A percentile compares a stretch with the other conserved stretches of the same genome.
Evolutionary conservation across 2,329 filamentous ascomycete genomes (phyloP).

Genomic region (Fusarium sulawesiense): DNA sequence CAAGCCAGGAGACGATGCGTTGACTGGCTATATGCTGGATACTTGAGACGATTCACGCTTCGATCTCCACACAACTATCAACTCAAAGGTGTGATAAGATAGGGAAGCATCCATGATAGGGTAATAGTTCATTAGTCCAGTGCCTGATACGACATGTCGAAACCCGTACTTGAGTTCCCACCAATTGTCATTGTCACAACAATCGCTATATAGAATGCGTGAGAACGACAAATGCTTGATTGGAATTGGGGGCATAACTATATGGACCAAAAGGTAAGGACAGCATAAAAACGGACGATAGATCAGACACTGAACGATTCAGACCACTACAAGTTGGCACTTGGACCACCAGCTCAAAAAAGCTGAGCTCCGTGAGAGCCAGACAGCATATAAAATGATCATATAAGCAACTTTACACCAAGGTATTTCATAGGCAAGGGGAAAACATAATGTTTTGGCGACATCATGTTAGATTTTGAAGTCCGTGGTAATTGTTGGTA

Average conservation of each 20-base stretch:
- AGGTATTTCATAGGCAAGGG: neutral
- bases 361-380: neutral
- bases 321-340: slow-evolving; percentile 20
- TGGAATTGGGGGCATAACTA: neutral
- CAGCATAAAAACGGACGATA: slow-evolving; percentile 31
- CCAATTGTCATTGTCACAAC: neutral
- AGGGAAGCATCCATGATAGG: neutral
- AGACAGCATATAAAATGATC: neutral
- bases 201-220: neutral
- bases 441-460: neutral
- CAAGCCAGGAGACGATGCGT: slow-evolving; percentile 28
- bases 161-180: neutral
- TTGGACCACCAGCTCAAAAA: slow-evolving; percentile 20
- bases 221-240: neutral
- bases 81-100: slow-evolving; percentile 30
- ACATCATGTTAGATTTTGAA: neutral
- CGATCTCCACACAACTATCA: slow-evolving; percentile 25
- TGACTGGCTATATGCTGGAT: slow-evolving; percentile 6
- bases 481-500: neutral
- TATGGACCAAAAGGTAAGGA: neutral
- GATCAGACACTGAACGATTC: slow-evolving; percentile 36
- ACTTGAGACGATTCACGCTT: slow-evolving; percentile 39
- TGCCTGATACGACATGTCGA: slow-evolving; percentile 21
- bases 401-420: neutral
- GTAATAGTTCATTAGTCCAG: slow-evolving; percentile 3